These are phyloP conservation scores for Cercophora samala DNA, from an alignment of 495 filamentous ascomycete species.

Conservation along the genomic window DNA sequence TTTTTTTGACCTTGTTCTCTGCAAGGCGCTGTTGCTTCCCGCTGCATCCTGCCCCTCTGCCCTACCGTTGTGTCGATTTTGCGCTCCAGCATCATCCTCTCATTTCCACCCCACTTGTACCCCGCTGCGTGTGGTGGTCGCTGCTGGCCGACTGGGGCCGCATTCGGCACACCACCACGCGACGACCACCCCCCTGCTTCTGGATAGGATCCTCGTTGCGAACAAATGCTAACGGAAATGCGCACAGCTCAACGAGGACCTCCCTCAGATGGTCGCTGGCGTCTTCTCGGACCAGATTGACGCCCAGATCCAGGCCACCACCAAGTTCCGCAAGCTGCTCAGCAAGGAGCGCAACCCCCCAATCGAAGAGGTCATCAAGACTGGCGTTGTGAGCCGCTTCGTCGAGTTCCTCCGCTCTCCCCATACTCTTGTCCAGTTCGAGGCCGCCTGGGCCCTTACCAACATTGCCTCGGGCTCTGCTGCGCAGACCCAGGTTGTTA, in stretches of 20 bases:
- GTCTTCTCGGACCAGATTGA: conserved; percentile 99
- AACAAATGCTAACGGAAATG: conserved; percentile 33
- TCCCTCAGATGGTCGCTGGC: conserved; percentile 95
- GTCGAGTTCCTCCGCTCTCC: conserved; percentile 98
- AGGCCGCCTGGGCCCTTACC: conserved; percentile 98
- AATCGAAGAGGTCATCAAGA: conserved; percentile 99
- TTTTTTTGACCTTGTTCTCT: conserved; percentile 4
- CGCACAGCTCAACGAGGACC: conserved; percentile 87
- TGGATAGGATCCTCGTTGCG: neutral
- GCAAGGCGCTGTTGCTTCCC: neutral
- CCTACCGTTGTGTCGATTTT: neutral
- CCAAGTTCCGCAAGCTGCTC: conserved; percentile 95
- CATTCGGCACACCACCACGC: conserved; percentile 11
- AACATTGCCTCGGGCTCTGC: conserved; percentile 99
- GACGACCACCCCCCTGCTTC: neutral
- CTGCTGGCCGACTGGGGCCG: conserved; percentile 16
- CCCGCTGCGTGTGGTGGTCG: conserved; percentile 28
- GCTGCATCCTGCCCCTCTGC: conserved; percentile 2
- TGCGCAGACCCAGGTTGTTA: conserved; percentile 96
- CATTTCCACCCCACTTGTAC: conserved; percentile 26
- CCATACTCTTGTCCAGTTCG: conserved; percentile 98
- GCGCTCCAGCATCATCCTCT: conserved; percentile 15
- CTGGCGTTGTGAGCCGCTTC: conserved; percentile 94
- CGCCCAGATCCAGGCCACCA: conserved; percentile 96
- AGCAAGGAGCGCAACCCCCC: conserved; percentile 99